Conservation (phyloP, 202 grass and related monocot genomes). For the Eragrostis tef region DNA sequence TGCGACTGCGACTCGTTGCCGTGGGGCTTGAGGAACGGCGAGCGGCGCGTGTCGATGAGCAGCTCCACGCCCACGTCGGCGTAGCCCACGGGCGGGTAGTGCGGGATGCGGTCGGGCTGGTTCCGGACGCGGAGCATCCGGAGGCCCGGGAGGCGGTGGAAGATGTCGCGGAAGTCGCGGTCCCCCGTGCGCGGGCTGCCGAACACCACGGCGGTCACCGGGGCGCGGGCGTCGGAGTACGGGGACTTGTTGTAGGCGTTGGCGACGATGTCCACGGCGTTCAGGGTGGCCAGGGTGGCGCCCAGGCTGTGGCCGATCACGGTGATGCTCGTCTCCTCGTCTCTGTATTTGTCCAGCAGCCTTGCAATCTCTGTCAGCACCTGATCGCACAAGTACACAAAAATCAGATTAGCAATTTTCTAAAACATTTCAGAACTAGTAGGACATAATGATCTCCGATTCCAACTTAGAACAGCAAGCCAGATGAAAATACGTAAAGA, state of each 20-base stretch:
- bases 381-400: slow-evolving; percentile 33
- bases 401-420: not conserved
- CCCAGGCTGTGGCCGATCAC: slow-evolving; percentile 84
- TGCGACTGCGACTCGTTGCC: slow-evolving; percentile 64
- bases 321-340: slow-evolving; percentile 83
- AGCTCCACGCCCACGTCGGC: slow-evolving; percentile 73
- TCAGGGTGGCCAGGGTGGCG: slow-evolving; percentile 75
- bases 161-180: slow-evolving; percentile 56
- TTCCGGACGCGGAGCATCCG: slow-evolving; percentile 77
- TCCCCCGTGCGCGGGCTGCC: slow-evolving; percentile 77
- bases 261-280: slow-evolving; percentile 67
- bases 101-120: slow-evolving; percentile 61
- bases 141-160: slow-evolving; percentile 60
- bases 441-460: not conserved
- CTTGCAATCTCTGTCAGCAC: slow-evolving; percentile 67
- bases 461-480: not conserved
- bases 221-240: not conserved
- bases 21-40: slow-evolving; percentile 70
- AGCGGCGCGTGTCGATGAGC: slow-evolving; percentile 65
- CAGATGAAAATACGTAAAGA: not conserved
- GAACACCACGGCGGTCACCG: slow-evolving; percentile 75
- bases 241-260: slow-evolving; percentile 53
- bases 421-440: not conserved
- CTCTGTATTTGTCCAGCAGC: slow-evolving; percentile 70
- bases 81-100: slow-evolving; percentile 72